Evolutionary conservation across 2,329 filamentous ascomycete species (phyloP), one percentile per base, ranked within the genome.

Genomic region (Geosmithia putterillii): DNA sequence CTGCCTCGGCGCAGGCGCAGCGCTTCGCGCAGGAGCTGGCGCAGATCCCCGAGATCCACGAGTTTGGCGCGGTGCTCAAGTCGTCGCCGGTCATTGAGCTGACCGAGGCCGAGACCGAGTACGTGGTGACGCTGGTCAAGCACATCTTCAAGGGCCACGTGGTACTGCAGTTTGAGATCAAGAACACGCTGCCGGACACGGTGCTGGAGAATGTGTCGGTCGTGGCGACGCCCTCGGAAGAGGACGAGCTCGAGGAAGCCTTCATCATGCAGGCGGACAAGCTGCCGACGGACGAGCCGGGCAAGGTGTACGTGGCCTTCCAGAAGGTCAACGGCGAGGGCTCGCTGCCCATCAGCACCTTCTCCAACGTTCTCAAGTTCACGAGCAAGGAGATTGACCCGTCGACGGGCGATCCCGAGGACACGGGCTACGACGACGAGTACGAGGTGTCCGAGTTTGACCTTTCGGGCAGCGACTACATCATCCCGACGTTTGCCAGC

Each of bases 301-400:
- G 92, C 46, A 90, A 88, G 53, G 82, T 96, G 36, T 98, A 95
- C 58, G 92, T 95, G 36, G 88, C 88, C 2, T 95, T 98, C 71
- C 86, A 83, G 66, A 92, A 94, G 62, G 66, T 79, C 22, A 76
- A 74, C 46, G 88, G 86, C 45, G 85, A 87, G 54, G 73, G 69
- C 38, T 76, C 82, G n/a, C 82, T 94, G 61, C 81, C 88, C 4
- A 72, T 84, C 19, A 80, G 83, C 42, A 84, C 79, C 37, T 94
- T 98, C 64, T 87, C 86, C 51, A 98, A 96, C 64, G 70, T 86
- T 35, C 82, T 98, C 58, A 95, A 92, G 65, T 98, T 98, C 62
- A 95, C 88, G 17, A 92, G 83, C 70, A 96, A 95, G 68, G 92
- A 98, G 65, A 92, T 98, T 51, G 92, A 98, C 55, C 92, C 92